Evolutionary conservation across 2,329 filamentous ascomycete species (phyloP).

Genomic region (Pseudogymnoascus sp.): DNA sequence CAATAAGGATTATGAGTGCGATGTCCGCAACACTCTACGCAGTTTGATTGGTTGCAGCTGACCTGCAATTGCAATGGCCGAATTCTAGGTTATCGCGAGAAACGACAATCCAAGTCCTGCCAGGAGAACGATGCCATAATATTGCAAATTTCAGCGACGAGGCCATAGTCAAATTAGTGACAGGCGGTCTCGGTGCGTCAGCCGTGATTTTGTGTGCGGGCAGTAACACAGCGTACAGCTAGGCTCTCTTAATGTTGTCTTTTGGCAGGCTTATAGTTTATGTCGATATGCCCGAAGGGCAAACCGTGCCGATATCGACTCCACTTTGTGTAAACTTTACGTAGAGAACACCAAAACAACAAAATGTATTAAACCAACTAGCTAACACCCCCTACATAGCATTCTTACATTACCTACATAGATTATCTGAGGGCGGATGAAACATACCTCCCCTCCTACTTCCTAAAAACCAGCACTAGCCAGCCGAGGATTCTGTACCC

Average conservation of each 20-base stretch:
- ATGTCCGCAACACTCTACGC: background rate
- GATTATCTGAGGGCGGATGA: background rate
- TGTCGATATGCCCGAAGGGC: constrained; percentile 40
- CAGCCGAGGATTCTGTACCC: constrained; percentile 65
- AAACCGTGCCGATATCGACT: constrained; percentile 34
- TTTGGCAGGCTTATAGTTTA: constrained; percentile 44
- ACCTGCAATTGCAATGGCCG: background rate
- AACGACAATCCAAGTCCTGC: background rate
- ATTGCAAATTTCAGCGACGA: constrained; percentile 39
- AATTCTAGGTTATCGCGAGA: background rate
- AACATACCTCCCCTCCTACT: constrained; percentile 13
- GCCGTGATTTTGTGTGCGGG: constrained; percentile 50
- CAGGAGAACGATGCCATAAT: background rate
- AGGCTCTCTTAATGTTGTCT: constrained; percentile 38
- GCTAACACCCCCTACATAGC: too few species aligned
- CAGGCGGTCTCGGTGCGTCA: constrained; percentile 49
- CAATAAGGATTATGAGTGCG: background rate
- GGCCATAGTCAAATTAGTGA: constrained; percentile 43
- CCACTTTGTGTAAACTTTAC: too few species aligned
- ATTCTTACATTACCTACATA: background rate
- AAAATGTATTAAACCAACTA: too few species aligned
- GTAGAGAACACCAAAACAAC: too few species aligned
- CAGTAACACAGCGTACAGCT: constrained; percentile 41
- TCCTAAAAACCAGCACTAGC: constrained; percentile 42
- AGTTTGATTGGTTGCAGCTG: background rate